Evolutionary conservation across 257 asterid genomes (phyloP).

Genomic region (Plectranthus barbatus): DNA sequence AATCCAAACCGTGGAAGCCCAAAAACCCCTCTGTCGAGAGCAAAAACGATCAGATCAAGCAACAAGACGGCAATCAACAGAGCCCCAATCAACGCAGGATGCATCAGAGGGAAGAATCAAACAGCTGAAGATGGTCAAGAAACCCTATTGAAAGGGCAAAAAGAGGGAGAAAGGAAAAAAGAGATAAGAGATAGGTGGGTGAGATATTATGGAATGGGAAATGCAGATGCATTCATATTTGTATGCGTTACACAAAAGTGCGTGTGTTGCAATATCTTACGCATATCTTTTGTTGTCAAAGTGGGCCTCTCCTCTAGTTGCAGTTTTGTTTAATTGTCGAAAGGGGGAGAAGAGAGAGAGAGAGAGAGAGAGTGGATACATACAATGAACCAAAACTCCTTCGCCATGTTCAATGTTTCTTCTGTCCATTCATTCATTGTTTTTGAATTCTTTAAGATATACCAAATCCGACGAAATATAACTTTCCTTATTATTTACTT

Average conservation of each 20-base stretch:
- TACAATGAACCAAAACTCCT: constrained; percentile 52
- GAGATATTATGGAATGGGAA: constrained; percentile 1
- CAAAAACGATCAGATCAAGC: constrained; percentile 40
- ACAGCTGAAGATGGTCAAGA: constrained; percentile 15
- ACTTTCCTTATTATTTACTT: neutral
- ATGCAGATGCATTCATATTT: neutral
- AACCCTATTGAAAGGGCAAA: constrained; percentile 89
- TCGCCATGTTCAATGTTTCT: constrained; percentile 64
- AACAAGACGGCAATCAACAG: constrained; percentile 27
- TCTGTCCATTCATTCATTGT: constrained; percentile 7
- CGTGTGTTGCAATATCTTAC: constrained; percentile 26
- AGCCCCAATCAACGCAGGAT: constrained; percentile 26
- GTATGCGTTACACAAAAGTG: neutral
- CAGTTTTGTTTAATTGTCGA: neutral
- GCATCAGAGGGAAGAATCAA: constrained; percentile 44
- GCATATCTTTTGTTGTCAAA: constrained; percentile 39
- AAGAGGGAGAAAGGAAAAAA: constrained; percentile 17
- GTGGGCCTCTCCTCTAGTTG: constrained; percentile 23
- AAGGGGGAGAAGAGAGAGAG: constrained; percentile 9
- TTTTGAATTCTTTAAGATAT: constrained; percentile 9
- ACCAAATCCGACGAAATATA: constrained; percentile 27
- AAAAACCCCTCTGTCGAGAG: constrained; percentile 56
- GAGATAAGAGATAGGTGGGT: constrained; percentile 6
- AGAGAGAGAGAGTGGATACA: constrained; percentile 16
- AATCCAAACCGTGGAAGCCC: constrained; percentile 31